Conservation (phyloP, 2,329 filamentous ascomycete species). For the Fusarium sp. region DNA sequence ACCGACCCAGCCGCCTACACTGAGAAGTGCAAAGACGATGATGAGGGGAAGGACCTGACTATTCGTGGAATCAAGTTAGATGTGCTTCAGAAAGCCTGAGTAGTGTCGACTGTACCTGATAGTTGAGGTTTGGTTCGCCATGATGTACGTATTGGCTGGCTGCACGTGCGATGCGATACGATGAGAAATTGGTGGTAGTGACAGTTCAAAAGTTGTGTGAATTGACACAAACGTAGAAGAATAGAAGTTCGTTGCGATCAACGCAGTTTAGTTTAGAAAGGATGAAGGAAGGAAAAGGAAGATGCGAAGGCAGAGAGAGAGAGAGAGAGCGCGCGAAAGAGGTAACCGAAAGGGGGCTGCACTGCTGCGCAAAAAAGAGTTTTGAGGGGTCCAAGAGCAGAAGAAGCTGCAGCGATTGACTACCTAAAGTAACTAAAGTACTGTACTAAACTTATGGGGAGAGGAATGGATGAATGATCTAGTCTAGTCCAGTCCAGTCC, state of each 20-base stretch:
- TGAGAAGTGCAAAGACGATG: slow-evolving; percentile 73
- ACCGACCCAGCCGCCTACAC: slow-evolving; percentile 70
- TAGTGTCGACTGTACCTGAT: slow-evolving; percentile 34
- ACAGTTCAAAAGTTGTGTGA: not conserved
- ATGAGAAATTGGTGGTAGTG: slow-evolving; percentile 9
- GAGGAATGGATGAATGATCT: not conserved
- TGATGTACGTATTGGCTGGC: slow-evolving; percentile 22
- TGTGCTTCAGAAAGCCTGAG: not conserved
- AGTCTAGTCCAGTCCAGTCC: not conserved
- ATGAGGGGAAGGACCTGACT: slow-evolving; percentile 75
- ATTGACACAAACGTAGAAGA: slow-evolving; percentile 1
- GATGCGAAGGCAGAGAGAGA: not conserved
- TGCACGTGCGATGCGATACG: not conserved
- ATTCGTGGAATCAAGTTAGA: not conserved
- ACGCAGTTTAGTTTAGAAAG: slow-evolving; percentile 16
- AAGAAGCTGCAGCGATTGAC: slow-evolving; percentile 2
- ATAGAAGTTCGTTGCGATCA: slow-evolving; percentile 21
- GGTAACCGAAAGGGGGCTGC: slow-evolving; percentile 30
- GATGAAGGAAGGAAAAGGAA: not conserved
- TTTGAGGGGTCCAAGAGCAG: slow-evolving; percentile 33
- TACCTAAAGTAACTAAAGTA: not conserved
- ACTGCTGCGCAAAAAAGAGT: slow-evolving; percentile 25
- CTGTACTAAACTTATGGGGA: not conserved
- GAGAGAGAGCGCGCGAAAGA: slow-evolving; percentile 1
- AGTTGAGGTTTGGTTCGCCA: slow-evolving; percentile 42